phyloP scores from a whole-genome alignment of 1,284 basidiomycete species.

The Phlebopus sp. region DNA sequence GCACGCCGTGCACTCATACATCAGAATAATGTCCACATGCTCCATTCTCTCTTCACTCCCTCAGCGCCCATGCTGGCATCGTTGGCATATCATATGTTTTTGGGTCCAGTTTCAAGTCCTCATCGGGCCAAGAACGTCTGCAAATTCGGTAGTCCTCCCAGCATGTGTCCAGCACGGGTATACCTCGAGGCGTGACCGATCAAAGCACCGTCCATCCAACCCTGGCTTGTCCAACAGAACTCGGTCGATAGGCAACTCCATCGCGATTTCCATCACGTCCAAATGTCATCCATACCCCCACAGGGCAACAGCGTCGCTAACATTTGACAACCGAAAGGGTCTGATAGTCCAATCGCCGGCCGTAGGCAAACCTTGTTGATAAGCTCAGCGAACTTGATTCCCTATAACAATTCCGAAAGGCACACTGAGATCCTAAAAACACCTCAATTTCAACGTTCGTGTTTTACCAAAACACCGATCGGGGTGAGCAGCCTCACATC shows the following conservation, averaged over 20 bases:
- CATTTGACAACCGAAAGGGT: slow-evolving; percentile 12
- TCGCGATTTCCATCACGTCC: slow-evolving; percentile 19
- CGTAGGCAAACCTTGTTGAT: slow-evolving; percentile 24
- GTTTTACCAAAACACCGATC: slow-evolving; percentile 12
- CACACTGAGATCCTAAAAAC: slow-evolving; percentile 11
- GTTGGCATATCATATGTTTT: slow-evolving; percentile 24
- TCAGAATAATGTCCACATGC: slow-evolving; percentile 17
- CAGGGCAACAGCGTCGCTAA: slow-evolving; percentile 21
- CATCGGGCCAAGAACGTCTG: slow-evolving; percentile 29
- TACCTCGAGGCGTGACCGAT: slow-evolving; percentile 38
- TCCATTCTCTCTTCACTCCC: slow-evolving; percentile 12
- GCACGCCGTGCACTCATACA: slow-evolving; percentile 22
- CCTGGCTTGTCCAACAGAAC: slow-evolving; percentile 13
- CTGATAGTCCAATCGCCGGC: slow-evolving; percentile 27
- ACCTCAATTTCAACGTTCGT: slow-evolving; percentile 8
- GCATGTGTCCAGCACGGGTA: slow-evolving; percentile 35
- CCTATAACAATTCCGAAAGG: slow-evolving; percentile 15
- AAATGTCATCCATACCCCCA: slow-evolving; percentile 9
- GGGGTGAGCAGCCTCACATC: slow-evolving; percentile 6
- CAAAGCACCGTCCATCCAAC: slow-evolving; percentile 27
- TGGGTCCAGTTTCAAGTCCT: slow-evolving; percentile 11
- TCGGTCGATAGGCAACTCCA: slow-evolving; percentile 21
- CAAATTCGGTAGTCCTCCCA: slow-evolving; percentile 29
- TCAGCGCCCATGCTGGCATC: slow-evolving; percentile 23
- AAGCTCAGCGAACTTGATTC: slow-evolving; percentile 31